These are phyloP conservation scores for Mycena haematopus DNA, from an alignment of 768 basidiomycete genomes.

Conservation along the genomic window DNA sequence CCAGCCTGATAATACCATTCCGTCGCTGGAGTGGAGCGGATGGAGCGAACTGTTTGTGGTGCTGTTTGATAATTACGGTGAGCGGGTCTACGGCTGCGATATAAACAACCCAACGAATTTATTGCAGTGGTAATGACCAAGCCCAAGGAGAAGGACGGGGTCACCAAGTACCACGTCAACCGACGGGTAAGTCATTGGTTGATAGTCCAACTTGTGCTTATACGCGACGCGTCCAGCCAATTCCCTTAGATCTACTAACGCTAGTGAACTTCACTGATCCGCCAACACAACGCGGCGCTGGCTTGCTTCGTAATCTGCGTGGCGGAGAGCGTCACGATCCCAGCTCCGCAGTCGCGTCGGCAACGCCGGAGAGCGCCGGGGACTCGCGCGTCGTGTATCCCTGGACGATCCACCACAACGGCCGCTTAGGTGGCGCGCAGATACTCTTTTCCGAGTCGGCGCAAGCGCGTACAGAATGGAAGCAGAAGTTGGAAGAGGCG, in stretches of 20 bases:
- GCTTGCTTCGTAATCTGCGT: slow-evolving; percentile 72
- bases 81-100: slow-evolving; percentile 3
- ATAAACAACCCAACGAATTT: not conserved
- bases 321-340: slow-evolving; percentile 40
- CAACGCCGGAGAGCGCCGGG: slow-evolving; percentile 37
- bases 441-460: slow-evolving; percentile 86
- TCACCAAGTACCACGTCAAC: slow-evolving; percentile 81
- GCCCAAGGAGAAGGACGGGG: slow-evolving; percentile 76
- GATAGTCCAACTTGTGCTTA: slow-evolving; percentile 19
- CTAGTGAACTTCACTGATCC: slow-evolving; percentile 86
- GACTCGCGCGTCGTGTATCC: slow-evolving; percentile 87
- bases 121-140: slow-evolving; percentile 87
- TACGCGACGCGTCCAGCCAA: slow-evolving; percentile 60
- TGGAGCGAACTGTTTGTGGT: slow-evolving; percentile 90
- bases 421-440: slow-evolving; percentile 86
- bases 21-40: slow-evolving; percentile 51
- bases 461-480: slow-evolving; percentile 84
- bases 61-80: slow-evolving; percentile 96
- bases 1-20: slow-evolving; percentile 66
- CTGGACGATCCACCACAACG: slow-evolving; percentile 88
- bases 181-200: slow-evolving; percentile 59
- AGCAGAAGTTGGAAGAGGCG: slow-evolving; percentile 87
- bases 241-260: slow-evolving; percentile 89
- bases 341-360: slow-evolving; percentile 12
- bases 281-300: slow-evolving; percentile 75